Evolutionary conservation across 352 stramenopile genomes (phyloP).

Genomic region (Phytophthora hybrid): DNA sequence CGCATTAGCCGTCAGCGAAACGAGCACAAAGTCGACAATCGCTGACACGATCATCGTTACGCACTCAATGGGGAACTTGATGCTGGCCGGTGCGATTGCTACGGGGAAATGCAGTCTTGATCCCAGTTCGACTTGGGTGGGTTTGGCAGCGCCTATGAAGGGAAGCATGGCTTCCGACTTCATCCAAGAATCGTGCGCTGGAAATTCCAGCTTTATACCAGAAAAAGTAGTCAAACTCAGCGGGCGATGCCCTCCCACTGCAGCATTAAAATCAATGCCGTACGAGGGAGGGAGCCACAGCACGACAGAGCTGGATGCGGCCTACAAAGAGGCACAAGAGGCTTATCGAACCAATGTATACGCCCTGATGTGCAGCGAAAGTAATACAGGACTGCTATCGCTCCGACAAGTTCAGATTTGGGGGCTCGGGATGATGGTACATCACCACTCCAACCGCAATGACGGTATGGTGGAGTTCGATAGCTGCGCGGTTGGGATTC

Average conservation of each 20-base stretch:
- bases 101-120: constrained; percentile 30
- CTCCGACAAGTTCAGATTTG: constrained; percentile 9
- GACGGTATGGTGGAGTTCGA: constrained; percentile 49
- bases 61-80: constrained; percentile 30
- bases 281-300: constrained; percentile 35
- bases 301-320: constrained; percentile 19
- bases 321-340: constrained; percentile 36
- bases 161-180: constrained; percentile 30
- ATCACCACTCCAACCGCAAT: constrained; percentile 2
- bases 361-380: constrained; percentile 44
- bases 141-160: constrained; percentile 30
- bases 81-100: constrained; percentile 35
- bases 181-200: constrained; percentile 22
- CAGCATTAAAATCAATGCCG: constrained; percentile 30
- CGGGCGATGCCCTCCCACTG: constrained; percentile 30
- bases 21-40: constrained; percentile 7
- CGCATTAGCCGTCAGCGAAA: constrained; percentile 13
- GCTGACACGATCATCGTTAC: constrained; percentile 30
- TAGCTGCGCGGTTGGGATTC: constrained; percentile 35
- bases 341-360: constrained; percentile 37
- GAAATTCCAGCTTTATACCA: constrained; percentile 13
- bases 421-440: background rate
- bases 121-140: constrained; percentile 38
- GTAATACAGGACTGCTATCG: constrained; percentile 37
- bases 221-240: constrained; percentile 20